Evolutionary conservation across 2,329 filamentous ascomycete species (phyloP).

Genomic region (Pseudocercospora vitis): DNA sequence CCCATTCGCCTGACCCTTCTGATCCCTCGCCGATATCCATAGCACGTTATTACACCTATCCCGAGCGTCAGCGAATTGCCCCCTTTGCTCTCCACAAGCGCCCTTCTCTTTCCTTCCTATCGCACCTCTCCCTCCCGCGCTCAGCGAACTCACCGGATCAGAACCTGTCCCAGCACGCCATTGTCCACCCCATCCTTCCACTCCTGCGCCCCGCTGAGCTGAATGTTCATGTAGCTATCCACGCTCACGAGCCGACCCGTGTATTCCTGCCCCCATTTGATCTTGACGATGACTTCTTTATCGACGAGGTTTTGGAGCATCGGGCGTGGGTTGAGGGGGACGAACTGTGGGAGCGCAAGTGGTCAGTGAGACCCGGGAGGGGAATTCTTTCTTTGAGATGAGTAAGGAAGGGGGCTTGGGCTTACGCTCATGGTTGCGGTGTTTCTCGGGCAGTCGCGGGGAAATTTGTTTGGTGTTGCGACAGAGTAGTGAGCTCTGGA

Average conservation of each 20-base stretch:
- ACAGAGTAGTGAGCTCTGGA: neutral
- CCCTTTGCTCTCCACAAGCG: neutral
- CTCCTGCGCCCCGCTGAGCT: constrained; percentile 87
- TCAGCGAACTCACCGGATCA: constrained; percentile 88
- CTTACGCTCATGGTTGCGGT: constrained; percentile 19
- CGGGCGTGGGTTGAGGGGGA: constrained; percentile 93
- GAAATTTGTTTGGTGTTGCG: neutral
- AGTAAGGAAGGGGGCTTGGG: neutral
- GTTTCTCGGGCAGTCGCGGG: neutral
- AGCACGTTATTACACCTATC: constrained; percentile 92
- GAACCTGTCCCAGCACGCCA: constrained; percentile 80
- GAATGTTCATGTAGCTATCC: constrained; percentile 99
- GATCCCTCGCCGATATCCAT: constrained; percentile 65
- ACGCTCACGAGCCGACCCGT: constrained; percentile 88
- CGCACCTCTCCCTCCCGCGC: too few species aligned
- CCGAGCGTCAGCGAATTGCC: neutral
- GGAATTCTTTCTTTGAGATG: neutral
- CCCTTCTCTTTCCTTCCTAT: neutral
- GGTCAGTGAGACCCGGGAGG: neutral
- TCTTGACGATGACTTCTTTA: constrained; percentile 83
- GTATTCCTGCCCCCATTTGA: constrained; percentile 99
- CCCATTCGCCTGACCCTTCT: constrained; percentile 33
- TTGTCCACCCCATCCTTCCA: constrained; percentile 85
- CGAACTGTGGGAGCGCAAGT: constrained; percentile 54
- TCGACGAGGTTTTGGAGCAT: constrained; percentile 95